Evolutionary conservation across 768 basidiomycete species (phyloP).

Genomic region (Amanita fuliginea): DNA sequence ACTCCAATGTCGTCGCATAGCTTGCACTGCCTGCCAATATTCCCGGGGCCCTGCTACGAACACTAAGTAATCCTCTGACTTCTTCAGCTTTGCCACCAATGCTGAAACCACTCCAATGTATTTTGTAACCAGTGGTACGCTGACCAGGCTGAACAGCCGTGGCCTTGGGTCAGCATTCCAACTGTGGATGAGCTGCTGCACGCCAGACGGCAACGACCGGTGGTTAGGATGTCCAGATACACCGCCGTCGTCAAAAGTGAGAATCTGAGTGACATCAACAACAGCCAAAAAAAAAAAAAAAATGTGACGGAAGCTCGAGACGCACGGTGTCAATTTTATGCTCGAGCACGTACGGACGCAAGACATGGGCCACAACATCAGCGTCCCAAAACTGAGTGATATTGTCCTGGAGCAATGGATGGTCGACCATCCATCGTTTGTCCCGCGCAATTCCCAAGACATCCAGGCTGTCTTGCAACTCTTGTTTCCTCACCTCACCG

Average conservation of each 20-base stretch:
- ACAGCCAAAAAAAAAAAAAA: not conserved
- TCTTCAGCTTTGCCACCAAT: conserved; percentile 27
- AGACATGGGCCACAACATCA: conserved; percentile 40
- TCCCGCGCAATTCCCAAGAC: conserved; percentile 50
- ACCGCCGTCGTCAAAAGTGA: conserved; percentile 75
- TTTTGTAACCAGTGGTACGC: conserved; percentile 45
- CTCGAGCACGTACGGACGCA: conserved; percentile 46
- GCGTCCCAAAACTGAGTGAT: conserved; percentile 59
- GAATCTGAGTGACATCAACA: conserved; percentile 36
- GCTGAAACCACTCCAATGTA: conserved; percentile 50
- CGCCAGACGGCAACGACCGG: conserved; percentile 52
- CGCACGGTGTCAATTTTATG: conserved; percentile 56
- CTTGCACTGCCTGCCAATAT: conserved; percentile 46
- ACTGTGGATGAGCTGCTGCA: conserved; percentile 28
- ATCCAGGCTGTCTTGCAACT: conserved; percentile 54
- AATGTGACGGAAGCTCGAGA: not conserved
- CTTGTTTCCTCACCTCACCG: conserved; percentile 44
- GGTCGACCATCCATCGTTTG: conserved; percentile 52
- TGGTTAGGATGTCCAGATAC: conserved; percentile 88
- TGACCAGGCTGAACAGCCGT: conserved; percentile 48
- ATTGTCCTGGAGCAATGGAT: conserved; percentile 76
- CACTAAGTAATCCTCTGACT: conserved; percentile 20
- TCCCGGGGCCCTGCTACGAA: conserved; percentile 48
- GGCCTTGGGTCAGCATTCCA: conserved; percentile 16
- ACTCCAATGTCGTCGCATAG: conserved; percentile 63